phyloP scores from a whole-genome alignment of 192 early-diverging fungal genomes.

The Linnemannia hyalina region DNA sequence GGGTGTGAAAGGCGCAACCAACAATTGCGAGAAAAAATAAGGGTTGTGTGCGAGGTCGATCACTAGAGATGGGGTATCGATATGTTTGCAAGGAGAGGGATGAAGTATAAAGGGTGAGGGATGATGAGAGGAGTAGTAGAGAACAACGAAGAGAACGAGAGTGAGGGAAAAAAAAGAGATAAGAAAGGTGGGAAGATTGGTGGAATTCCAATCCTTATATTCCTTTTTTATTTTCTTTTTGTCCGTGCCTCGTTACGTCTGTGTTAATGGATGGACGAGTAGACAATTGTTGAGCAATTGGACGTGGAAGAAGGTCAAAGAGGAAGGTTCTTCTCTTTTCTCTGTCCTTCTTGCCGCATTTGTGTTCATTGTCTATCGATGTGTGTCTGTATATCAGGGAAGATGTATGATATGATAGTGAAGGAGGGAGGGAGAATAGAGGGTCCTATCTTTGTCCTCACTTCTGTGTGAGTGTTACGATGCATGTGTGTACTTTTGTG shows the following conservation, averaged over 20 bases:
- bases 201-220: constrained; percentile 55
- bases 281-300: neutral
- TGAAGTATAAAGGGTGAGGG: neutral
- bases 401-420: neutral
- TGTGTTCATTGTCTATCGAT: constrained; percentile 24
- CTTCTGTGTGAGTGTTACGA: neutral
- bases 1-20: neutral
- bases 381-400: neutral
- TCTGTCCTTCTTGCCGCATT: constrained; percentile 4
- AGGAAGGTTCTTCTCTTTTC: constrained; percentile 23
- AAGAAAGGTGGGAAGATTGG: constrained; percentile 12
- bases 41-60: neutral
- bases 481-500: neutral
- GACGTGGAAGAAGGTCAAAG: neutral
- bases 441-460: neutral
- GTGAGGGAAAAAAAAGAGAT: neutral
- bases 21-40: neutral
- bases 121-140: neutral
- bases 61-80: neutral
- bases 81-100: neutral
- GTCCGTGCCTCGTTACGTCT: neutral
- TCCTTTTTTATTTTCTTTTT: constrained; percentile 30
- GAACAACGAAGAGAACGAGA: neutral
- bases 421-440: constrained; percentile 1
- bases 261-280: neutral